These are phyloP conservation scores for Coemansia umbellata DNA, from an alignment of 192 early-diverging fungal species.

Conservation along the genomic window DNA sequence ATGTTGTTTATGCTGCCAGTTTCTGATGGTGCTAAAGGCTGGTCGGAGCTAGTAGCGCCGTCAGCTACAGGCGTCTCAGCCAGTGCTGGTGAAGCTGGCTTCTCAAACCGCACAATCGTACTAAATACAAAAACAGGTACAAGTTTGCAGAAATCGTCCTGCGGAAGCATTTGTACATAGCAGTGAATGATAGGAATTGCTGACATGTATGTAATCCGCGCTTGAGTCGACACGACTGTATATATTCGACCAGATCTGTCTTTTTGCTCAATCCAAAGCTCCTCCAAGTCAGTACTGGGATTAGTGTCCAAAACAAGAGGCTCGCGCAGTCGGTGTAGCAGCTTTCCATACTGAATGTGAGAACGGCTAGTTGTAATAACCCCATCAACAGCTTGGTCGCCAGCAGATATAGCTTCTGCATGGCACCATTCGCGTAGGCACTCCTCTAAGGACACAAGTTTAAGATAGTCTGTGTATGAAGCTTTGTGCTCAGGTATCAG, in stretches of 20 bases:
- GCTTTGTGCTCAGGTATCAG: conserved; percentile 11
- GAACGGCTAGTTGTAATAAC: conserved; percentile 11
- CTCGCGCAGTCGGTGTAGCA: conserved; percentile 10
- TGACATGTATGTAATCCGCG: conserved; percentile 65
- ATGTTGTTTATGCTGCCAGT: not conserved
- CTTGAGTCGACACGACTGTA: conserved; percentile 61
- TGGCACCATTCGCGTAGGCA: conserved; percentile 63
- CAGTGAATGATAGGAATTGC: conserved; percentile 61
- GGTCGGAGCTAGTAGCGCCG: not conserved
- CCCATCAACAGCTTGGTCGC: conserved; percentile 4
- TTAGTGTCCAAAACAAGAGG: conserved; percentile 17
- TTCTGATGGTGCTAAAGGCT: not conserved
- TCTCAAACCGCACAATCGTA: not conserved
- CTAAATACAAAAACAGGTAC: conserved; percentile 54
- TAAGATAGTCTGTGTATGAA: conserved; percentile 39
- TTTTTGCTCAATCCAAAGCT: conserved; percentile 37
- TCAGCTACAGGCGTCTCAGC: not conserved
- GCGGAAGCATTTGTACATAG: conserved; percentile 71
- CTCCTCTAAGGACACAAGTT: conserved; percentile 52
- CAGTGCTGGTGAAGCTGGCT: not conserved
- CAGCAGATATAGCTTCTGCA: not conserved
- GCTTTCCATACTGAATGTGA: conserved; percentile 18
- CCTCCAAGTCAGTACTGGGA: conserved; percentile 29
- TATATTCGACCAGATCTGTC: conserved; percentile 52
- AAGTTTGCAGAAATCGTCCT: conserved; percentile 56